phyloP scores from a whole-genome alignment of 2,329 filamentous ascomycete species.

The Calonectria pseudoreteaudii region DNA sequence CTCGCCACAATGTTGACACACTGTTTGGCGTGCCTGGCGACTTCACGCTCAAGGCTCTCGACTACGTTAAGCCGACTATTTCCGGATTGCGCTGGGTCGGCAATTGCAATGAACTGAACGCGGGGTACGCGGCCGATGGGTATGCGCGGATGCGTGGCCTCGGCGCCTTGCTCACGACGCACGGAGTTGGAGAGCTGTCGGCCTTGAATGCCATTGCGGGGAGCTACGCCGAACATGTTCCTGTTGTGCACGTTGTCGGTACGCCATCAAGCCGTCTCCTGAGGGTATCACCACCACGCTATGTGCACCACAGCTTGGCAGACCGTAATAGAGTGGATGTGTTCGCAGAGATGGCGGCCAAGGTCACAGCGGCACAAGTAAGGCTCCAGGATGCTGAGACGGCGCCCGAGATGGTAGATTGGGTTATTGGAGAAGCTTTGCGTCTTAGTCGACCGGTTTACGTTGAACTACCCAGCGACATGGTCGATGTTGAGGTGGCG shows the following conservation, averaged over 20 bases:
- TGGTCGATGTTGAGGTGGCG: neutral
- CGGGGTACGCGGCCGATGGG: neutral
- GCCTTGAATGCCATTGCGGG: neutral
- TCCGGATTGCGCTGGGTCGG: neutral
- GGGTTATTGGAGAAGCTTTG: neutral
- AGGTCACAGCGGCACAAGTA: neutral
- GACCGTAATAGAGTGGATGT: neutral
- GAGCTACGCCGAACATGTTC: neutral
- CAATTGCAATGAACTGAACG: conserved; percentile 2
- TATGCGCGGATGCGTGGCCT: neutral
- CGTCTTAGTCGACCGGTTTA: neutral
- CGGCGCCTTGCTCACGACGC: neutral
- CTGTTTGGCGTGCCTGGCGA: neutral
- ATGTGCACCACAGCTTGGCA: neutral
- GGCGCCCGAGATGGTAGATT: neutral
- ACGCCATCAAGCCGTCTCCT: neutral
- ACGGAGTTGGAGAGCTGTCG: neutral
- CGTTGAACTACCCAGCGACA: neutral
- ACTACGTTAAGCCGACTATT: neutral
- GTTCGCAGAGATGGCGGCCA: neutral
- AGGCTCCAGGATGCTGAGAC: neutral
- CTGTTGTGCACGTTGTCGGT: neutral
- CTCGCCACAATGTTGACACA: neutral
- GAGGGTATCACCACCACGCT: neutral
- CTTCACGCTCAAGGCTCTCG: neutral